Percentiles rank a stretch among this genome's conserved stretches.
These are phyloP conservation scores for Apophysomyces trapeziformis DNA, from an alignment of 371 early-diverging fungal species.

Conservation along the genomic window DNA sequence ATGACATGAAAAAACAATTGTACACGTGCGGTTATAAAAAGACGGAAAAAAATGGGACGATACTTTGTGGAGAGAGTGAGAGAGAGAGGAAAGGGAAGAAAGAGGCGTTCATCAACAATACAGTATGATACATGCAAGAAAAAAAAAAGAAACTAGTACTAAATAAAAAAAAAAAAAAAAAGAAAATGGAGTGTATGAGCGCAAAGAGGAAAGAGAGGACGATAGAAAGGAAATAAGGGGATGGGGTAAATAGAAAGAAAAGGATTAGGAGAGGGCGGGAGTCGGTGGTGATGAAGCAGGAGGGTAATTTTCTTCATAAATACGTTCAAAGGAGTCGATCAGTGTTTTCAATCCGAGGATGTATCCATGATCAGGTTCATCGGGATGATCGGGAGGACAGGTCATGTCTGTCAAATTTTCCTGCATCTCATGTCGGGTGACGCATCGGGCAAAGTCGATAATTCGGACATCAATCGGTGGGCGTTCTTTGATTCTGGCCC, in stretches of 20 bases:
- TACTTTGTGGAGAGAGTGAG: too few species aligned
- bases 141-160: too few species aligned
- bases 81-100: neutral
- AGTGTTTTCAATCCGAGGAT: conserved; percentile 68
- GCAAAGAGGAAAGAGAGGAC: neutral
- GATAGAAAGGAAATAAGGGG: neutral
- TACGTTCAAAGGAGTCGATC: conserved; percentile 60
- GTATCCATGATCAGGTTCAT: conserved; percentile 71
- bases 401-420: conserved; percentile 27
- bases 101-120: neutral
- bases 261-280: neutral
- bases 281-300: neutral
- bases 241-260: too few species aligned
- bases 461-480: conserved; percentile 72
- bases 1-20: conserved; percentile 9
- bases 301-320: conserved; percentile 27
- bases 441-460: conserved; percentile 93
- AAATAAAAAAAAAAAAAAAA: too few species aligned
- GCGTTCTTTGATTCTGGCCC: conserved; percentile 11
- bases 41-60: neutral
- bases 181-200: too few species aligned
- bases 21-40: neutral
- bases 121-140: conserved; percentile 6
- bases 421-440: conserved; percentile 32
- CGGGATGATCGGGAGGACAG: conserved; percentile 66